phyloP scores from a whole-genome alignment of 2,329 filamentous ascomycete genomes.

The Septoria linicola region DNA sequence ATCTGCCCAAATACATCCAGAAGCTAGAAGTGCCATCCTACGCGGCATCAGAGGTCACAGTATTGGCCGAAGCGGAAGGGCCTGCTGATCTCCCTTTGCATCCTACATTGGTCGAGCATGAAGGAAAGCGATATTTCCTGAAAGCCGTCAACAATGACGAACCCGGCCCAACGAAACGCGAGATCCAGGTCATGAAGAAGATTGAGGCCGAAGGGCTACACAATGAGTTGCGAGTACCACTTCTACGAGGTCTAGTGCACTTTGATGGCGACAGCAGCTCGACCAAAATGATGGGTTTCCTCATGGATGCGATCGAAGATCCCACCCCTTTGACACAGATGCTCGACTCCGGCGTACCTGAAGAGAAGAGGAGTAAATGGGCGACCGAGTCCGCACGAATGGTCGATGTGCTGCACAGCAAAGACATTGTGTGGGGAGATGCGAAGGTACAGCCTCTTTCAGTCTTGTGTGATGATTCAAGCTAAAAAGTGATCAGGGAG shows the following conservation, averaged over 20 bases:
- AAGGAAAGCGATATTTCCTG: slow-evolving; percentile 33
- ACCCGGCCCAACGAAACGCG: slow-evolving; percentile 37
- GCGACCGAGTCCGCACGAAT: slow-evolving; percentile 33
- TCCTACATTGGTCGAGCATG: slow-evolving; percentile 26
- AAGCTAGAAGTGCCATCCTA: slow-evolving; percentile 31
- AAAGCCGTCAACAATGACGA: slow-evolving; percentile 37
- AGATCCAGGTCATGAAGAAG: slow-evolving; percentile 34
- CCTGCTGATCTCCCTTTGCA: slow-evolving; percentile 33
- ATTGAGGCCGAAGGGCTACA: slow-evolving; percentile 33
- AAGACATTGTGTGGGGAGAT: slow-evolving; percentile 42
- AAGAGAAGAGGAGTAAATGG: slow-evolving; percentile 36
- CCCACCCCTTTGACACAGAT: slow-evolving; percentile 36
- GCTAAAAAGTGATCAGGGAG: slow-evolving; percentile 32
- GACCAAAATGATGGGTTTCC: slow-evolving; percentile 36
- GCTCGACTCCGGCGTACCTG: slow-evolving; percentile 33
- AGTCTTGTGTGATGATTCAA: not conserved
- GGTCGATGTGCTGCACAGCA: slow-evolving; percentile 36
- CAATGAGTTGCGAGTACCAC: slow-evolving; percentile 34
- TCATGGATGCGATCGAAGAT: slow-evolving; percentile 36
- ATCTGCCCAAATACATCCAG: slow-evolving; percentile 38
- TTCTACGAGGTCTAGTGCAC: slow-evolving; percentile 34
- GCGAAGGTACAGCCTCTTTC: slow-evolving; percentile 27
- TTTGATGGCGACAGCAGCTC: slow-evolving; percentile 19
- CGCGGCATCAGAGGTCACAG: slow-evolving; percentile 29
- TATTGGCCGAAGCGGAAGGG: slow-evolving; percentile 26